phyloP scores from a whole-genome alignment of 2,329 filamentous ascomycete genomes.

The Colletotrichum tabaci region DNA sequence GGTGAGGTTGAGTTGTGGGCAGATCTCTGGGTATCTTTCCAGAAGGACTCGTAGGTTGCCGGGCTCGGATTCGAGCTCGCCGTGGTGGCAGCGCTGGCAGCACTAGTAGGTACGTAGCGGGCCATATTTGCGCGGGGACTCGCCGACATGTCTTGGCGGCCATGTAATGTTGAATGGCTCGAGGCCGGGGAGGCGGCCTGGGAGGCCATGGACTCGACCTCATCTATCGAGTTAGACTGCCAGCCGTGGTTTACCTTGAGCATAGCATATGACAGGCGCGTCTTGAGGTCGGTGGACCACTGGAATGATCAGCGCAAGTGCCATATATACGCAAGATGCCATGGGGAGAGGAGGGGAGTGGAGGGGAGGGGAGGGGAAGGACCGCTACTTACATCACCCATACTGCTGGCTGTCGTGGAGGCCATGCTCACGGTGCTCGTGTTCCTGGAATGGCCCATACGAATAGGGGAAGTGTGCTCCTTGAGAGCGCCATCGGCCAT shows the following conservation, averaged over 20 bases:
- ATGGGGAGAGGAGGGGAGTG: no score
- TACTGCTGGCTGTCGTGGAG: conserved; percentile 76
- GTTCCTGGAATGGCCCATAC: conserved; percentile 77
- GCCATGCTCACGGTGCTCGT: conserved; percentile 76
- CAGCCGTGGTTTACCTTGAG: conserved; percentile 93
- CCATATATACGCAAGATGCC: background rate
- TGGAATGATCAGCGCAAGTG: conserved; percentile 54
- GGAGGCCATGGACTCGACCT: conserved; percentile 82
- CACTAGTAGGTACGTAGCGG: conserved; percentile 31
- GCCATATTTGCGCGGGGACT: conserved; percentile 60
- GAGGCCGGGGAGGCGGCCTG: conserved; percentile 76
- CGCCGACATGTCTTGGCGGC: conserved; percentile 66
- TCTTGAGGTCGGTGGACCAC: conserved; percentile 84
- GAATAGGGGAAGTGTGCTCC: conserved; percentile 64
- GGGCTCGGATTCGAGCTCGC: conserved; percentile 47
- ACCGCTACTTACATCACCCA: conserved; percentile 77
- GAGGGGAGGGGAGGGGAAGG: background rate
- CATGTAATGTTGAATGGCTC: conserved; percentile 69
- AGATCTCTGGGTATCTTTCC: conserved; percentile 54
- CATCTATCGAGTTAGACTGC: conserved; percentile 83
- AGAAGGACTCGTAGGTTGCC: conserved; percentile 59
- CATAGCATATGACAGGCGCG: conserved; percentile 92
- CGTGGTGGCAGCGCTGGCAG: conserved; percentile 42
- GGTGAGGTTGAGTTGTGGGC: conserved; percentile 52
- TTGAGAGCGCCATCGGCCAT: conserved; percentile 84